Conservation (phyloP, 2,329 filamentous ascomycete species). For the Paecilomyces niveus region DNA sequence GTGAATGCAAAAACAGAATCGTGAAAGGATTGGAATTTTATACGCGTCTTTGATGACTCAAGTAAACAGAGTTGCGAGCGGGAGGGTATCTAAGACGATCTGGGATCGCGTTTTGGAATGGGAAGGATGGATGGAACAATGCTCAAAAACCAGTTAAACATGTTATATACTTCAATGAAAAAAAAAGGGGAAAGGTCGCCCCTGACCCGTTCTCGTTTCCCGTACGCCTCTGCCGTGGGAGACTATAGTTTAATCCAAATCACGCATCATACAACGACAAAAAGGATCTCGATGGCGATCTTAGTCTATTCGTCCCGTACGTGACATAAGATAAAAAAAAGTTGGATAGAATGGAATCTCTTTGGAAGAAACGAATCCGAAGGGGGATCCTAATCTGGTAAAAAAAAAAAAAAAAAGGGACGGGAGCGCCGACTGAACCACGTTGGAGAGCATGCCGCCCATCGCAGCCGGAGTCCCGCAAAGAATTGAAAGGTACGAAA, state of each 20-base stretch:
- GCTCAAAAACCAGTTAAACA: neutral
- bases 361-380: neutral
- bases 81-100: neutral
- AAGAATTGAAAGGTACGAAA: conserved; percentile 9
- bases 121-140: neutral
- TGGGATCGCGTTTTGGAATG: neutral
- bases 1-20: neutral
- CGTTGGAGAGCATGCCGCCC: neutral
- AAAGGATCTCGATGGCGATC: neutral
- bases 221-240: neutral
- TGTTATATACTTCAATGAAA: neutral
- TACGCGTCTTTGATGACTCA: neutral
- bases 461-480: neutral
- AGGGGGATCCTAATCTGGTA: neutral
- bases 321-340: neutral
- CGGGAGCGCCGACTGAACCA: neutral
- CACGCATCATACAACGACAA: neutral
- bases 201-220: neutral
- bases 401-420: neutral
- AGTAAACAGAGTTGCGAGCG: neutral
- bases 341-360: neutral
- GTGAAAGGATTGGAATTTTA: neutral
- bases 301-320: neutral
- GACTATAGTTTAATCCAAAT: neutral
- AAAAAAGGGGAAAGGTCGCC: neutral